phyloP scores from a whole-genome alignment of 139 green algal species.

The Microglena sp. region DNA sequence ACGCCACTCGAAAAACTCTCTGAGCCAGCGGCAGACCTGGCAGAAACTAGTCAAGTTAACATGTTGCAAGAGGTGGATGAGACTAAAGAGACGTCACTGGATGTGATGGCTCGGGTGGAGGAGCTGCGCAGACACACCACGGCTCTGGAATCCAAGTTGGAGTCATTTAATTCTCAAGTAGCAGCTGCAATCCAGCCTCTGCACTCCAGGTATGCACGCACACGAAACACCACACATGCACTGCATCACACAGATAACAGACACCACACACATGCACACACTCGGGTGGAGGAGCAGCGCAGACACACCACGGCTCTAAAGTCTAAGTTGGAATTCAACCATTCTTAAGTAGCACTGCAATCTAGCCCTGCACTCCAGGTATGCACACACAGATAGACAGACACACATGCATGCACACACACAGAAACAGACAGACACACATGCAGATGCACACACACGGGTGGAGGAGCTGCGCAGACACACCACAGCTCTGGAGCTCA shows the following conservation, averaged over 20 bases:
- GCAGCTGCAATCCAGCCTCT: conserved; percentile 30
- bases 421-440: too few relatives aligned
- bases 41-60: conserved; percentile 29
- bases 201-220: conserved; percentile 25
- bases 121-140: conserved; percentile 22
- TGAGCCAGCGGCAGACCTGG: conserved; percentile 28
- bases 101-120: conserved; percentile 26
- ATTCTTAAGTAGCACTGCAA: too few relatives aligned
- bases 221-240: too few relatives aligned
- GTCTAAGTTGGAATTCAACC: conserved; percentile 31
- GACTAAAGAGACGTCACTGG: conserved; percentile 24
- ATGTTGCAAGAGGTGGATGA: conserved; percentile 36
- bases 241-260: too few relatives aligned
- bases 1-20: conserved; percentile 26
- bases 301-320: conserved; percentile 23
- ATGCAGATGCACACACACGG: too few relatives aligned
- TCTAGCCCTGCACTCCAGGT: too few relatives aligned
- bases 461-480: conserved; percentile 14
- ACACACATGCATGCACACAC: too few relatives aligned
- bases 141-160: conserved; percentile 30
- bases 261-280: too few relatives aligned
- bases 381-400: too few relatives aligned
- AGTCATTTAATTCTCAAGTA: conserved; percentile 34
- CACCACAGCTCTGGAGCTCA: conserved; percentile 23
- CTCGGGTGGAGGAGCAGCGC: conserved; percentile 28